A percentile compares a stretch with the other conserved stretches of the same genome.
Evolutionary conservation across 164 flowering plant genomes (phyloP).

Genomic region (Chimonanthus salicifolius): DNA sequence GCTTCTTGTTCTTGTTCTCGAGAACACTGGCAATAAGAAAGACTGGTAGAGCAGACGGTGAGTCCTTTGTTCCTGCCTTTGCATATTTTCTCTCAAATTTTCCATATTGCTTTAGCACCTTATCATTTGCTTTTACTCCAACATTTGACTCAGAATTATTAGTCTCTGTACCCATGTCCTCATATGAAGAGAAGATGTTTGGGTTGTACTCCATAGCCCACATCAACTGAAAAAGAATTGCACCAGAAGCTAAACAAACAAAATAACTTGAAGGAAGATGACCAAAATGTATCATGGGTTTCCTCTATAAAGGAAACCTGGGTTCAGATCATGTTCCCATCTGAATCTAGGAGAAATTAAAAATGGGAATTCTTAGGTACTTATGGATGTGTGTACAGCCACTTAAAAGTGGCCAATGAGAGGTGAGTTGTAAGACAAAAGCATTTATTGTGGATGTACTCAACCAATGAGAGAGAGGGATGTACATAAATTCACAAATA

Average conservation of each 20-base stretch:
- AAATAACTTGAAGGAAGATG: not conserved
- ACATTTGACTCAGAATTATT: constrained; percentile 10
- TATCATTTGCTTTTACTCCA: constrained; percentile 21
- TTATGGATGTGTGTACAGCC: too few species aligned
- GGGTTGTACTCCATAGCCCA: constrained; percentile 99
- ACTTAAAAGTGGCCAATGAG: too few species aligned
- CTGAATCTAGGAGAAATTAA: too few species aligned
- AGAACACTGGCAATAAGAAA: constrained; percentile 84
- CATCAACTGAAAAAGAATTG: constrained; percentile 55
- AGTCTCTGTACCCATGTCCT: constrained; percentile 17
- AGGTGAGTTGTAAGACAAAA: too few species aligned
- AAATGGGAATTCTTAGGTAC: too few species aligned
- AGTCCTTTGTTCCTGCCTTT: constrained; percentile 41
- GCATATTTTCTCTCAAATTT: constrained; percentile 68
- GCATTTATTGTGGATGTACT: too few species aligned
- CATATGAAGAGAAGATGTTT: constrained; percentile 56
- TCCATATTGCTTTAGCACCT: constrained; percentile 66
- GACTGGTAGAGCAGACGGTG: constrained; percentile 53
- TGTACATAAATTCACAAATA: too few species aligned
- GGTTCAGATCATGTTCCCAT: too few species aligned
- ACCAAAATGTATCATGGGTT: too few species aligned
- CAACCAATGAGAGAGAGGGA: too few species aligned
- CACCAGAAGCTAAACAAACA: not conserved
- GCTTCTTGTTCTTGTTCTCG: constrained; percentile 62
- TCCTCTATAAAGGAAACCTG: too few species aligned